A percentile compares a stretch with the other conserved stretches of the same genome.
phyloP scores from a whole-genome alignment of 345 rosid genomes.

The Populus deltoides region DNA sequence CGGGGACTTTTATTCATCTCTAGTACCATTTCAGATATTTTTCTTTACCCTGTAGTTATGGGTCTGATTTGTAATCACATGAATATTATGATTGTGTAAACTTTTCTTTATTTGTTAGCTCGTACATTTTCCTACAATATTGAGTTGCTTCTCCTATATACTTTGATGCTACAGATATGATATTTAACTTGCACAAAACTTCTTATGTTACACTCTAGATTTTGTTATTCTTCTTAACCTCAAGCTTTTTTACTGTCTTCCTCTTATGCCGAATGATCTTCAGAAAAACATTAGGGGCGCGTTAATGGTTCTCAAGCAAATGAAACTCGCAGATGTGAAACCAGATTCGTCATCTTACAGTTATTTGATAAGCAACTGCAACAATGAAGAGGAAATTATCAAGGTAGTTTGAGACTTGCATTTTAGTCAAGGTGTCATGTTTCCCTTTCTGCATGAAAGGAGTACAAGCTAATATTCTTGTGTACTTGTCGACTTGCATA shows the following conservation, averaged over 20 bases:
- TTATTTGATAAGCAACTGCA: constrained; percentile 58
- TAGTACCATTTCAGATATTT: not conserved
- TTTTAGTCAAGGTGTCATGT: constrained; percentile 1
- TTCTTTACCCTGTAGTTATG: not conserved
- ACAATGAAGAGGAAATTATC: constrained; percentile 47
- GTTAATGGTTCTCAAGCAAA: constrained; percentile 54
- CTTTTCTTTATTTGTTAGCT: not conserved
- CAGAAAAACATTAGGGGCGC: constrained; percentile 63
- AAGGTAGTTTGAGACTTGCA: constrained; percentile 46
- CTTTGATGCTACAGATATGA: not conserved
- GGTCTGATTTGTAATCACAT: not conserved
- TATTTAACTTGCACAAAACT: not conserved
- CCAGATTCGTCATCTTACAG: constrained; percentile 76
- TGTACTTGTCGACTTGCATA: not conserved
- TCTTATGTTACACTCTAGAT: not conserved
- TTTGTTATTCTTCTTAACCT: not conserved
- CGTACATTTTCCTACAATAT: not conserved
- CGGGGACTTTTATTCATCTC: not conserved
- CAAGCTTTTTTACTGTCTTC: not conserved
- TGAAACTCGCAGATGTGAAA: constrained; percentile 61
- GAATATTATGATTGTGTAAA: not conserved
- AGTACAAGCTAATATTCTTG: not conserved
- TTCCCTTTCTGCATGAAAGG: not conserved
- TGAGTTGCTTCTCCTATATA: not conserved
- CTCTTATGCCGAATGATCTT: constrained; percentile 5